Evolutionary conservation across 2,329 filamentous ascomycete species (phyloP), one percentile per base, ranked within the genome.

Genomic region (Apiospora sp.): DNA sequence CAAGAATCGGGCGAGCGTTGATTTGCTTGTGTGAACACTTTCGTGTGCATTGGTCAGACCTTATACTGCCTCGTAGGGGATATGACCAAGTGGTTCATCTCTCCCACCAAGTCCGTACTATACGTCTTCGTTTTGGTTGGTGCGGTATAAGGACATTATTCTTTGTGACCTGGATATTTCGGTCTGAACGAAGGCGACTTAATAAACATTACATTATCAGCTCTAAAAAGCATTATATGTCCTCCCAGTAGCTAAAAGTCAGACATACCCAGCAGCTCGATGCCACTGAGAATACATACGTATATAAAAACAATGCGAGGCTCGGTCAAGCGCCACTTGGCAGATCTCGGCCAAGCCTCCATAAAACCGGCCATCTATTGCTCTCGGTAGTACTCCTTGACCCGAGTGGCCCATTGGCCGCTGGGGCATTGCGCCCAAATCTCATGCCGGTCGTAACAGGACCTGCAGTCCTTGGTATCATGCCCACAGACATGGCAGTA

Each of bases 401-500:
- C 34, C 30, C 30, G 30, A n/a, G 30, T n/a, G 16, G 12, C 13
- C 54, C 30, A 61, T 37, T 61, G 30, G 16, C 54, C 34, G 12
- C 41, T 12, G 30, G n/a, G 10, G 41, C 30, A 16, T 6, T 27
- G 22, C 24, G 6, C 46, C 41, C 67, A 68, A 13, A 30, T 30
- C 10, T 44, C 44, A 7, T 68, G 41, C 5, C n/a, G 41, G 44
- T 48, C 43, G 6, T 30, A 68, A 13, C 67, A 68, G 8, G 64
- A 68, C 12, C 13, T 68, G 13, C 67, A 68, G n/a, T 48, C 0
- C 27, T 48, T 68, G 41, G 43, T 46, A 19, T 68, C 67, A 34
- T 68, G 67, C 6, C 43, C 67, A 46, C 67, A 68, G 41, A 68
- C n/a, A 13, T 68, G 13, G 13, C 67, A 68, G 41, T 48, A 68